phyloP scores from a whole-genome alignment of 2,329 filamentous ascomycete species.

The Colletotrichum melonis region DNA sequence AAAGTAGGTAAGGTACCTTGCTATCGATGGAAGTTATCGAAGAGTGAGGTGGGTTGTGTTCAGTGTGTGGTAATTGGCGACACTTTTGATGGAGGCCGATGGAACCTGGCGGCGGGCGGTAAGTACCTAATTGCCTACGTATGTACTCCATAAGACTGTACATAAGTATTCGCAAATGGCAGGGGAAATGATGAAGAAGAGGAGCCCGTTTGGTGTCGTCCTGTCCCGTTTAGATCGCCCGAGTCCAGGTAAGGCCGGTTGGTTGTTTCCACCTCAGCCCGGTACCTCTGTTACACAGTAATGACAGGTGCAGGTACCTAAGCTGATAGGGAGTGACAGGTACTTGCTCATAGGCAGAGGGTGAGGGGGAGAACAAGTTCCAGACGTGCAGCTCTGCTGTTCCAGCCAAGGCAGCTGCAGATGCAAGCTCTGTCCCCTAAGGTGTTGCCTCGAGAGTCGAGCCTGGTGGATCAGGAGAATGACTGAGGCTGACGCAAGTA shows the following conservation, averaged over 20 bases:
- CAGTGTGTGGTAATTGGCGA: slow-evolving; percentile 15
- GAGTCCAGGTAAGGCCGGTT: background rate
- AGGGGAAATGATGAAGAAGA: background rate
- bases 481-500: background rate
- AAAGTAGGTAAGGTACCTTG: background rate
- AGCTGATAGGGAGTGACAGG: too few relatives aligned
- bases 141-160: too few relatives aligned
- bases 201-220: background rate
- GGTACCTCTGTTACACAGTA: background rate
- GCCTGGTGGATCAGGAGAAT: too few relatives aligned
- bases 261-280: background rate
- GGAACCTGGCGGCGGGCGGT: background rate
- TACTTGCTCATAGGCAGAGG: too few relatives aligned
- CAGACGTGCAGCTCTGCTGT: background rate
- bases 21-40: background rate
- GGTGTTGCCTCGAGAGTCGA: too few relatives aligned
- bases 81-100: slow-evolving; percentile 18
- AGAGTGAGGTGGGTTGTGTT: background rate
- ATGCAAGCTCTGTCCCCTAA: background rate
- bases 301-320: background rate
- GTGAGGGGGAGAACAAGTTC: background rate
- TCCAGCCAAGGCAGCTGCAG: background rate
- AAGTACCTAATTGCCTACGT: too few relatives aligned
- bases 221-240: background rate
- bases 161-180: too few relatives aligned